These are phyloP conservation scores for Plasmodium ovale DNA, from an alignment of 169 alveolate species.

Conservation along the genomic window DNA sequence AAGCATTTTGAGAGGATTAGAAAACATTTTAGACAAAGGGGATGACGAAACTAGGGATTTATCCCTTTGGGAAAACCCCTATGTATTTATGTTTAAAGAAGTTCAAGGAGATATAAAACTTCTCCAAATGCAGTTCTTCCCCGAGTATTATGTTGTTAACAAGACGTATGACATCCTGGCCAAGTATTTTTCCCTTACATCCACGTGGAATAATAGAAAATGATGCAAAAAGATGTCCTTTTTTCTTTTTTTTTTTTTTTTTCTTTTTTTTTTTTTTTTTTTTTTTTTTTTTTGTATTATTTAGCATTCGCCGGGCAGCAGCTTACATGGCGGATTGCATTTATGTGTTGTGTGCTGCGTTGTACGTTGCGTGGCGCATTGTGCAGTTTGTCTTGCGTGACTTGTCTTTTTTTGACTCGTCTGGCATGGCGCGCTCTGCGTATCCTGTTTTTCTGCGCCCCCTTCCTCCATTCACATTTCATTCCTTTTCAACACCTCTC, in stretches of 20 bases:
- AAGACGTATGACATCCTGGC: conserved; percentile 84
- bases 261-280: conserved; percentile 1
- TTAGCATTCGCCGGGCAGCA: neutral
- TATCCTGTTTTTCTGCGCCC: too few species aligned
- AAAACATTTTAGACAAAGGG: conserved; percentile 88
- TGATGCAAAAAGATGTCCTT: neutral
- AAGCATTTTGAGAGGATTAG: conserved; percentile 88
- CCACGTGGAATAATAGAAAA: conserved; percentile 77
- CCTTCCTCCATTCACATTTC: too few species aligned
- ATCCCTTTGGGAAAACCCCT: conserved; percentile 89
- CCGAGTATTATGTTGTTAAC: conserved; percentile 83
- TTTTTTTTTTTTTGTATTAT: neutral
- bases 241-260: neutral
- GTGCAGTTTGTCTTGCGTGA: too few species aligned
- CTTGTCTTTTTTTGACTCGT: too few species aligned
- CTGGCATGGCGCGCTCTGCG: too few species aligned
- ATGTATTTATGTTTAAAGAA: conserved; percentile 86
- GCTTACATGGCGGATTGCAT: too few species aligned
- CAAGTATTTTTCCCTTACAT: conserved; percentile 72
- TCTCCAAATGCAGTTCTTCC: conserved; percentile 85
- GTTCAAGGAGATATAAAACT: conserved; percentile 84
- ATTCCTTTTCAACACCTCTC: conserved; percentile 5
- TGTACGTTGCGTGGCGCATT: too few species aligned
- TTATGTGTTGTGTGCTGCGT: too few species aligned
- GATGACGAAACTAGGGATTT: conserved; percentile 83